Evolutionary conservation across 2,329 filamentous ascomycete species (phyloP).

Genomic region (Trichoderma aggressivum): DNA sequence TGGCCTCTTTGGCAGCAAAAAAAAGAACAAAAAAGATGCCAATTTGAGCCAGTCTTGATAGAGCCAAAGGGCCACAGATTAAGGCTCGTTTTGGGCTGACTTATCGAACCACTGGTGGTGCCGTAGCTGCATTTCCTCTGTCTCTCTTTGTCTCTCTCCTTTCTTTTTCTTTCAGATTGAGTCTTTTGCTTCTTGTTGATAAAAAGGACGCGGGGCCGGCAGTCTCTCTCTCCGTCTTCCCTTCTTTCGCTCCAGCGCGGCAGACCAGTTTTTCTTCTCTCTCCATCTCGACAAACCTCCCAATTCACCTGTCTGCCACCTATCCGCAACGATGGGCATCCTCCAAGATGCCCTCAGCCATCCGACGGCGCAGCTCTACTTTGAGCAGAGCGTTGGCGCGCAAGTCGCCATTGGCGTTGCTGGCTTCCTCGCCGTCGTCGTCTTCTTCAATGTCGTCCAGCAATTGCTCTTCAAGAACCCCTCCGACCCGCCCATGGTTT

Average conservation of each 20-base stretch:
- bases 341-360: constrained; percentile 49
- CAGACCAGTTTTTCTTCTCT: neutral
- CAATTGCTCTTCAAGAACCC: constrained; percentile 80
- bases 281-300: neutral
- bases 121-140: neutral
- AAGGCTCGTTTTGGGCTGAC: constrained; percentile 15
- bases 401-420: constrained; percentile 47
- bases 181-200: neutral
- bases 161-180: neutral
- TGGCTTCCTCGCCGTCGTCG: constrained; percentile 49
- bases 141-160: neutral
- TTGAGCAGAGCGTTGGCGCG: constrained; percentile 43
- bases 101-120: constrained; percentile 17
- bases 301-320: neutral
- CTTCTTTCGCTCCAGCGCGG: neutral
- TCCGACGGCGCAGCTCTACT: constrained; percentile 50
- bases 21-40: constrained; percentile 8
- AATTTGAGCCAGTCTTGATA: neutral
- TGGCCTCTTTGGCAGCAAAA: neutral
- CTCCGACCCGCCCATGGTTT: constrained; percentile 76
- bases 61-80: neutral
- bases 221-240: neutral
- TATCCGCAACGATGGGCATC: constrained; percentile 48
- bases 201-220: constrained; percentile 8
- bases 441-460: constrained; percentile 74